Base-by-base conservation (phyloP, 495 filamentous ascomycete genomes). In the Alectoria sarmentosa region DNA sequence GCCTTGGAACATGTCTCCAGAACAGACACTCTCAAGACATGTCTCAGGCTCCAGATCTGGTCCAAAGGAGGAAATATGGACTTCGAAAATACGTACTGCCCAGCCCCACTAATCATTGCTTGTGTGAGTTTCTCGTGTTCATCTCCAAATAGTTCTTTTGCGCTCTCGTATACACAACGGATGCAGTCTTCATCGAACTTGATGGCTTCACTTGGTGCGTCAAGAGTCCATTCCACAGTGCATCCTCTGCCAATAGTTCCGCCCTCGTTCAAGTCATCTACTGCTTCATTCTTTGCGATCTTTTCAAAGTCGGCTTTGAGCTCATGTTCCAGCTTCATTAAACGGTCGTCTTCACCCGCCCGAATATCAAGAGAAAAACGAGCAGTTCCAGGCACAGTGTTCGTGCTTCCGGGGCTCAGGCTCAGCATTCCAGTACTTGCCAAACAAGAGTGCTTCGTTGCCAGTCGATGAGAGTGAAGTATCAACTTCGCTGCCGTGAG, bases 301-400 rank as follows among this genome's bases (percentile, higher is more conserved):
- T 67, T 70, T 21, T 78, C 73, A 67, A 89, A 89, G n/a, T 82
- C 83, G 7, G 68, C 65, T 32, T 73, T 77, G 69, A 87, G 74
- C 41, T 77, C 69, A n/a, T 78, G 68, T 68, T 87, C 83, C n/a
- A 90, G 74, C 32, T 74, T 70, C 11, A 78, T 75, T 5, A 92
- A 76, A 8, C 79, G 80, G 26, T 73, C 75, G 66, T 88, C 84
- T 44, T 83, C 72, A 0, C 83, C 83, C 0, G 85, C 80, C 26
- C 90, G 84, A 55, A 92, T 82, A 67, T 94, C 90, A 19, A 92
- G 79, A 15, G 80, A 84, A 71, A 92, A 91, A 46, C 79, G 79
- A 42, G 90, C 89, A 14, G 73, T 69, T 0, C 87, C 87, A 0
- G 89, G 88, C 4, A 92, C 86, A 0, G 90, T 92, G 73, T 92